Percentiles rank a stretch among this genome's conserved stretches.
Conservation (phyloP, 805 yeast genomes). For the Ogataea chonburiensis region DNA sequence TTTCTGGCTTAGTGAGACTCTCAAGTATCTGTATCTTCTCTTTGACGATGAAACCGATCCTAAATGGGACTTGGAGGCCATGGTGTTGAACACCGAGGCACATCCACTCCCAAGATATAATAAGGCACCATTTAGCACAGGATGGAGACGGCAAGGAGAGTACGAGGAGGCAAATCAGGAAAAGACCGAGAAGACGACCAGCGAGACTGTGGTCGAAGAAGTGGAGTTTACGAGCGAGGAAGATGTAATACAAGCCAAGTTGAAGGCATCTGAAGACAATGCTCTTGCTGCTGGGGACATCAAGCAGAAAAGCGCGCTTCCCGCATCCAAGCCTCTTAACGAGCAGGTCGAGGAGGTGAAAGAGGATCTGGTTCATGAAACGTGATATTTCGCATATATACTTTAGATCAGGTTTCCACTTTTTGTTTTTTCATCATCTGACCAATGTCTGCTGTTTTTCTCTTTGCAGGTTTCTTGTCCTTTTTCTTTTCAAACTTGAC, state of each 20-base stretch:
- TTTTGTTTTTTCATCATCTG: slow-evolving; percentile 26
- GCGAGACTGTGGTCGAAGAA: neutral
- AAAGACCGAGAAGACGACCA: too few relatives aligned
- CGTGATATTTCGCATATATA: slow-evolving; percentile 1
- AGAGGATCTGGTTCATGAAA: slow-evolving; percentile 5
- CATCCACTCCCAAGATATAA: slow-evolving; percentile 83
- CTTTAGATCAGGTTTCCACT: slow-evolving; percentile 6
- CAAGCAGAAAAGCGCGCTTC: slow-evolving; percentile 25
- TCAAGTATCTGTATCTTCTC: slow-evolving; percentile 76
- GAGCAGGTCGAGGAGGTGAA: slow-evolving; percentile 26
- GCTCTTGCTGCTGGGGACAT: slow-evolving; percentile 26
- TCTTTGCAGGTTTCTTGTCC: slow-evolving; percentile 48
- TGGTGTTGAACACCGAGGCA: slow-evolving; percentile 89
- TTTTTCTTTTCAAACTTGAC: slow-evolving; percentile 60
- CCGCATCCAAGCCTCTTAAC: slow-evolving; percentile 27
- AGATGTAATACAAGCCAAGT: slow-evolving; percentile 15
- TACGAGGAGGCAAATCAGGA: neutral
- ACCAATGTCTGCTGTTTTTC: slow-evolving; percentile 26
- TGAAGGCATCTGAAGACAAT: slow-evolving; percentile 20
- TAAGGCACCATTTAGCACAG: slow-evolving; percentile 53
- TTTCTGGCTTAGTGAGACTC: slow-evolving; percentile 92
- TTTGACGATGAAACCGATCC: slow-evolving; percentile 64
- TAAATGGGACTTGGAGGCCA: slow-evolving; percentile 61
- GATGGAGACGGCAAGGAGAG: slow-evolving; percentile 48
- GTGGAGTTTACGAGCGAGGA: neutral